These are phyloP conservation scores for Symbiodinium pilosum DNA, from an alignment of 73 alveolate species.

Conservation along the genomic window DNA sequence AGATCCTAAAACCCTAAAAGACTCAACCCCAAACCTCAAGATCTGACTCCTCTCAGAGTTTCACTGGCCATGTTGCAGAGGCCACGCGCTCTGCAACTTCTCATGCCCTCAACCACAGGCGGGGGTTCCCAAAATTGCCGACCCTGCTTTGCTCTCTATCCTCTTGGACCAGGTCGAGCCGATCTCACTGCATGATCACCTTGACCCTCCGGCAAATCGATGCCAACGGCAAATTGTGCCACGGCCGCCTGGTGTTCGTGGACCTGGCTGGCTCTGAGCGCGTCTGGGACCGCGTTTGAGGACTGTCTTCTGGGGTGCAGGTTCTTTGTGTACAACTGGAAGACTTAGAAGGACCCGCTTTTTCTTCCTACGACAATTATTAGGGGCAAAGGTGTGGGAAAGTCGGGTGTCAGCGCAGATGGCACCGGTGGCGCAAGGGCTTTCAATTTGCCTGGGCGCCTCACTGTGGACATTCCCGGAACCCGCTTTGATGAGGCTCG, in stretches of 20 bases:
- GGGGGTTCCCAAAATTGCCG: background rate
- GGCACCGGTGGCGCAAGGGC: conserved; percentile 33
- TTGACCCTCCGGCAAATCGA: conserved; percentile 53
- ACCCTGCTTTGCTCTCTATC: background rate
- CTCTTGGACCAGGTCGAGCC: background rate
- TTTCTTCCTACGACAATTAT: too few species aligned
- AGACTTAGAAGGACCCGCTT: too few species aligned
- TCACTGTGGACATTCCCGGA: conserved; percentile 48
- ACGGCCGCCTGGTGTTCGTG: conserved; percentile 55
- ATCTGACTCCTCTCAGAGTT: too few species aligned
- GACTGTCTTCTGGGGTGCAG: too few species aligned
- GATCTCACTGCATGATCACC: conserved; percentile 39
- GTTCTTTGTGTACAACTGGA: too few species aligned
- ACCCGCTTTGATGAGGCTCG: conserved; percentile 84
- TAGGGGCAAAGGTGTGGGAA: too few species aligned
- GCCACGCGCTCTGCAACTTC: conserved; percentile 50
- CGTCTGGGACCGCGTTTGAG: too few species aligned
- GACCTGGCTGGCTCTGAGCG: conserved; percentile 80
- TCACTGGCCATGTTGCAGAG: too few species aligned
- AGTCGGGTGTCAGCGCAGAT: conserved; percentile 26
- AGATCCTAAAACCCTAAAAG: too few species aligned
- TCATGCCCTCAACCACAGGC: conserved; percentile 48
- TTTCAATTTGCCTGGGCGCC: background rate
- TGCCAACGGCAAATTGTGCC: conserved; percentile 1
- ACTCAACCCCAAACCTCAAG: too few species aligned